Conservation (phyloP, 345 rosid species). For the Populus alba region DNA sequence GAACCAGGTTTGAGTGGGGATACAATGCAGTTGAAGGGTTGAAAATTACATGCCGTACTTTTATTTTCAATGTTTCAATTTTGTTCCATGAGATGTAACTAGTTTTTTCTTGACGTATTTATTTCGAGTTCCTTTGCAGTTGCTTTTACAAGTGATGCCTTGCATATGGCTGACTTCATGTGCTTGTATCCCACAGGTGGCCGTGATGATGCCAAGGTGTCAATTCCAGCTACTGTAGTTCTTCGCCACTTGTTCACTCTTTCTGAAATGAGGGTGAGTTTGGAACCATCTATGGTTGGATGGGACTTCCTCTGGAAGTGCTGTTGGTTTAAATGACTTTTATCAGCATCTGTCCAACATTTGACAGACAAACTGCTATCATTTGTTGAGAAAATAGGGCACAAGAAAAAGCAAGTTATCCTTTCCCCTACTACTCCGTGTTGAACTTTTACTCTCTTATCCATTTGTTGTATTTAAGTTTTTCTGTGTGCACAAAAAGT, state of each 20-base stretch:
- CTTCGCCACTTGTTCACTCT: constrained; percentile 81
- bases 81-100: background rate
- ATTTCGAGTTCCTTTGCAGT: background rate
- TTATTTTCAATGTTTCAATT: background rate
- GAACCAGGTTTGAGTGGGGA: background rate
- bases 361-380: background rate
- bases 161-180: background rate
- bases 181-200: constrained; percentile 59
- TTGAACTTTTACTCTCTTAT: background rate
- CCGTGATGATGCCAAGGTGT: constrained; percentile 82
- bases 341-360: background rate
- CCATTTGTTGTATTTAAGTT: background rate
- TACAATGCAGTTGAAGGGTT: background rate
- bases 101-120: background rate
- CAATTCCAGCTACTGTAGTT: constrained; percentile 70
- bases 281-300: background rate
- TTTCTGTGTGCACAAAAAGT: background rate
- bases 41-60: background rate
- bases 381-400: background rate
- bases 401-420: background rate
- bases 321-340: background rate
- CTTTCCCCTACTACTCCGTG: background rate
- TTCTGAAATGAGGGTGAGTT: constrained; percentile 77
- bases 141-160: background rate
- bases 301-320: background rate